phyloP scores from a whole-genome alignment of 768 basidiomycete genomes.

The Suillus americanus region DNA sequence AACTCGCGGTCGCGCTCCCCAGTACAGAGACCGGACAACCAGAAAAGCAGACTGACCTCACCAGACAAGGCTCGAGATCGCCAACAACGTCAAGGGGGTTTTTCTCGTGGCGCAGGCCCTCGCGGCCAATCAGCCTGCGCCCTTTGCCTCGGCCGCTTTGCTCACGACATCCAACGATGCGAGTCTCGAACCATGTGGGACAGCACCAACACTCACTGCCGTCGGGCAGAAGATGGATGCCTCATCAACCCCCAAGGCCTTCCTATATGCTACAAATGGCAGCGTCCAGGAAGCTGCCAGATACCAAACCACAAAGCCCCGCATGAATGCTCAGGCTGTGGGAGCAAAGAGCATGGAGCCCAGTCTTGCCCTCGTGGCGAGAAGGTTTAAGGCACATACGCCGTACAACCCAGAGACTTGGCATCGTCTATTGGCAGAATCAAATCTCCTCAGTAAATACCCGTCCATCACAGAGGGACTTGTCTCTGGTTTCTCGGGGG shows the following conservation, averaged over 20 bases:
- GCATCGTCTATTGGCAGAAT: neutral
- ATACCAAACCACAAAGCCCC: too few species aligned
- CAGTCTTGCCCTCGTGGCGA: constrained; percentile 2
- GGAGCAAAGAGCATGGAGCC: constrained; percentile 15
- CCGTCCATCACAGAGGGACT: neutral
- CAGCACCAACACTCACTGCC: neutral
- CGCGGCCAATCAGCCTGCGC: constrained; percentile 19
- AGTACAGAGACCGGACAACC: too few species aligned
- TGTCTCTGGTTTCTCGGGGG: neutral
- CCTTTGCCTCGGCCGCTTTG: constrained; percentile 35
- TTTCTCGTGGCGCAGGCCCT: neutral
- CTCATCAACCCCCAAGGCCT: neutral
- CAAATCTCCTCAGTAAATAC: neutral
- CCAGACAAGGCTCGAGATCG: neutral
- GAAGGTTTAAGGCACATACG: neutral
- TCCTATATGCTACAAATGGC: too few species aligned
- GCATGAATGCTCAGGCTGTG: constrained; percentile 47
- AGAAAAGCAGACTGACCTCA: too few species aligned
- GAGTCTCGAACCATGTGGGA: neutral
- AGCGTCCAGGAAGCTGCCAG: too few species aligned
- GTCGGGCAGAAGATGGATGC: neutral
- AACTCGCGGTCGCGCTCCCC: neutral
- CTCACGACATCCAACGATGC: constrained; percentile 27
- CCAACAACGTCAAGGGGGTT: neutral
- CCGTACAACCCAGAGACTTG: neutral